Evolutionary conservation across 2,329 filamentous ascomycete genomes (phyloP).

Genomic region (Fusarium solani-melongenae): DNA sequence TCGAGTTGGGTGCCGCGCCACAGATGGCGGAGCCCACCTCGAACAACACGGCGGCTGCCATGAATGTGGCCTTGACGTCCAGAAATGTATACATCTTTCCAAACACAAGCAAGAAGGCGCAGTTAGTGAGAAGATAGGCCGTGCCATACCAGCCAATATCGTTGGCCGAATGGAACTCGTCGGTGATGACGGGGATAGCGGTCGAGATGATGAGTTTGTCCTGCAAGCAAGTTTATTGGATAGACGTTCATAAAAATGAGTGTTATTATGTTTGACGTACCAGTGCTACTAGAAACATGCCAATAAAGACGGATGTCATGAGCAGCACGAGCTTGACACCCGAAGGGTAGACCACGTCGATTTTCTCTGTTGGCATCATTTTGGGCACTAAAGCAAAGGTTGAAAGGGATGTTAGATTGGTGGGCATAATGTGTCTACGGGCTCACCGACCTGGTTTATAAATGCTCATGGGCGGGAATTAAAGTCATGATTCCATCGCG

Average conservation of each 20-base stretch:
- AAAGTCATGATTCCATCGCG: not conserved
- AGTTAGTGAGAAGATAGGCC: slow-evolving; percentile 54
- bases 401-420: not conserved
- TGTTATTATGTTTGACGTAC: not conserved
- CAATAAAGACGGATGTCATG: slow-evolving; percentile 14
- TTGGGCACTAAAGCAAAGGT: not conserved
- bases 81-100: slow-evolving; percentile 58
- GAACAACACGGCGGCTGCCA: slow-evolving; percentile 41
- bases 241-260: not conserved
- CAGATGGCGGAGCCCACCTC: slow-evolving; percentile 48
- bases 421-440: not conserved
- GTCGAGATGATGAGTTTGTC: slow-evolving; percentile 54
- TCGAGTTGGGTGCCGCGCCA: slow-evolving; percentile 50
- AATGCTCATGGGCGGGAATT: not conserved
- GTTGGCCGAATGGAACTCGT: slow-evolving; percentile 43
- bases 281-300: slow-evolving; percentile 17
- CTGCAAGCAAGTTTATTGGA: slow-evolving; percentile 21
- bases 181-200: slow-evolving; percentile 50
- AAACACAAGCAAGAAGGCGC: slow-evolving; percentile 50
- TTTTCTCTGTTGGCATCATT: not conserved
- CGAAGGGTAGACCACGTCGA: not conserved
- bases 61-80: slow-evolving; percentile 43
- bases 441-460: not conserved
- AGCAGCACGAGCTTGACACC: slow-evolving; percentile 1
- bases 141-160: slow-evolving; percentile 48